Base-by-base conservation (phyloP, 2,329 filamentous ascomycete genomes). In the Bipolaris zeicola region DNA sequence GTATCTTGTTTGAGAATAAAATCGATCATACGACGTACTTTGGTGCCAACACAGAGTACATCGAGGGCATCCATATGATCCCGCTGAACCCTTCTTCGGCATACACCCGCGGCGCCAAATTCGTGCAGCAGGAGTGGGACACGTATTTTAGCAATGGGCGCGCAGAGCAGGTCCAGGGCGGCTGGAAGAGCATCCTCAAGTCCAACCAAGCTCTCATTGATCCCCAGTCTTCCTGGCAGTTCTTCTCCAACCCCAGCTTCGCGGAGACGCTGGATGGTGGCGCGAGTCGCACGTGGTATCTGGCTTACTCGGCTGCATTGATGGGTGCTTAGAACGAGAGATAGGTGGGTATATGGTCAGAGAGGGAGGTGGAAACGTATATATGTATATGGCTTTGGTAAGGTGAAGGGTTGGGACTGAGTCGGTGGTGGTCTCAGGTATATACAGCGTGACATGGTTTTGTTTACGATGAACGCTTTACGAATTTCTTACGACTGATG, bases 1-100 rank as follows among this genome's bases (percentile, higher is more conserved):
- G 85, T 7, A 87, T 88, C 4, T 75, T 96, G 11, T 98, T 98
- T 68, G 95, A 98, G 79, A 98, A 98, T 80, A 99, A 99, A 77
- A 84, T 93, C 55, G 92, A 99, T 74, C 93, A 98, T 76, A 90
- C 90, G 3, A 77, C 95, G 0, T 98, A 93, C 77, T 99, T 99
- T 70, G 92, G 92, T 38, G 76, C 52, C 8, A 72, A 74, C 20
- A 56, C 79, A 4, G 91, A 96, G 77, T 92, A 86, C 68, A 85
- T 96, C 47, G 80, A 88, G 70, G 86, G 75, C 50, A 95, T 96
- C 65, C 90, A 95, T 76, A 95, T 96, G 91, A 83, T 96, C 39
- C 91, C 91, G 0, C 79, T 94, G 36, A 83, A 91, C 53, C 88
- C 91, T 1, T 82, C 84, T 56, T 89, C 89, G 0, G 82, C 89